Evolutionary conservation across 768 basidiomycete species (phyloP), one percentile per base, ranked within the genome.

Genomic region (Leccinum rimulosum): DNA sequence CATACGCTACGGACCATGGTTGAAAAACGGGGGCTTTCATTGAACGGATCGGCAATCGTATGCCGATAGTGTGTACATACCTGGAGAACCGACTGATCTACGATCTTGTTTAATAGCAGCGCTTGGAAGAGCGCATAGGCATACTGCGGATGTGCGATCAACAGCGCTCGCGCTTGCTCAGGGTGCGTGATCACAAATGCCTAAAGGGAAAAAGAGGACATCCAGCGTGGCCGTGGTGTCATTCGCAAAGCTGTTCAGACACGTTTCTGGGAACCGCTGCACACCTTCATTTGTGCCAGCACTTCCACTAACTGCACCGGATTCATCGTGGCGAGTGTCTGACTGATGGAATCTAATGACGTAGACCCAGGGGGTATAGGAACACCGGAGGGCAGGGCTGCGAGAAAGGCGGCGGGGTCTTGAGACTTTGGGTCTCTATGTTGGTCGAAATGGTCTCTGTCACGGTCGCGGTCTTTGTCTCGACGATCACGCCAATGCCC

Each of bases 91-190:
- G 85, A 83, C 3, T 91, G 83, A 64, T 98, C 95, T 43, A 98
- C 91, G 17, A 98, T 92, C 67, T 95, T 92, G 81, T 95, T 93
- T 51, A 98, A 76, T 9, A 98, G 77, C 62, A 99, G 82, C 0
- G 93, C 90, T 75, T 98, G 95, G 79, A 98, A 97, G 14, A 98
- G 81, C 4, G 97, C 97, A 72, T 98, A 98, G 2, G 94, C 89
- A 5, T 97, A 82, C 75, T 98, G 96, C 17, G 97, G 97, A 66
- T 98, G 89, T 17, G 86, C 80, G 27, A 85, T 77, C 48, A 99
- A 82, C 40, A 98, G 77, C 2, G 81, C 77, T 55, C 87, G 82
- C 35, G 96, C 95, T 75, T 95, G 89, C 53, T 96, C 94, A 9
- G 95, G 94, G 60, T 93, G 88, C 0, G 87, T 92, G 49, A 92